Base-by-base conservation (phyloP, 208 protist species). In the Phytomonas francai region DNA sequence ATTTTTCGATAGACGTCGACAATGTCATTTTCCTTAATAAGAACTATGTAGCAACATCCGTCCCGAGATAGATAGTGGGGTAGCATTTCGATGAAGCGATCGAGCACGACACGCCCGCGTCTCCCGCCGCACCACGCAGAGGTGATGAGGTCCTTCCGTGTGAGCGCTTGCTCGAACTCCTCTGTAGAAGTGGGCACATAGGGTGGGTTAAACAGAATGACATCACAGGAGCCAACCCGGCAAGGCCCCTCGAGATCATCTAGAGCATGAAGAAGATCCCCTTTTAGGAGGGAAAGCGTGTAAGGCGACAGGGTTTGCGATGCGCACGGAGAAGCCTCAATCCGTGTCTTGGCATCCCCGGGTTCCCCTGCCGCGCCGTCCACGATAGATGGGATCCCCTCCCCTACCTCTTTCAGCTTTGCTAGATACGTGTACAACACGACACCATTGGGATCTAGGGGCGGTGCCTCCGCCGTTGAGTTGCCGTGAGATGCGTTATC, bases 181-280 rank as follows among this genome's bases (percentile, higher is more conserved):
- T 82, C 81, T 69, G 85, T 74, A 12, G 79, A 88, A 1, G 91
- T 96, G 25, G 91, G 91, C 33, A 96, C 91, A 70, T 96, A 96
- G 9, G 91, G 91, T 14, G 91, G 91, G 63, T 96, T 96, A 70
- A 94, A 94, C 25, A 96, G 73, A 8, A 96, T 69, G 0, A 93
- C 72, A 65, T 96, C 91, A 67, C 39, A 49, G 9, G 39, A 49
- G 39, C 8, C 8, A 51, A 70, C 39, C 12, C 39, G 4, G 14
- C 4, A 49, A 49, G 14, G 39, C 39, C 39, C 39, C 39, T 49
- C 7, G 39, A 49, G 39, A 49, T 49, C 39, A 6, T 49, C 12
- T 9, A 63, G 16, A 49, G 69, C 51, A 22, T 39, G 5, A 25
- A 81, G 75, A 8, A 81, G 72, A 33, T 75, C 70, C 0, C 77